phyloP scores from a whole-genome alignment of 2,329 filamentous ascomycete genomes.

The Fusarium camptoceras region DNA sequence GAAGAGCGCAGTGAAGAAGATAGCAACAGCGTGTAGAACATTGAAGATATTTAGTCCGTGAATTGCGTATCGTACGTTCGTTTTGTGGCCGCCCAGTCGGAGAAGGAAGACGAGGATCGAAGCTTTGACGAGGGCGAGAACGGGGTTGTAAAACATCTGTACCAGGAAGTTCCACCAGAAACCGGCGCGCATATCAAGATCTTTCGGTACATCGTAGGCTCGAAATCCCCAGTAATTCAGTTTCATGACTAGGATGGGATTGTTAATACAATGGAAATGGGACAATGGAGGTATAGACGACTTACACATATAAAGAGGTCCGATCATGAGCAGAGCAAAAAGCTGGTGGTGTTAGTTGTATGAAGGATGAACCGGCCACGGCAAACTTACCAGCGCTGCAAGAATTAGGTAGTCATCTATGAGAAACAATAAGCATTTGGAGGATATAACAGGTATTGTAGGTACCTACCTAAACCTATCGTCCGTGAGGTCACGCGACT shows the following conservation, averaged over 20 bases:
- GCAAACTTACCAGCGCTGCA: constrained; percentile 21
- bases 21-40: constrained; percentile 48
- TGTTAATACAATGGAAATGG: fast-evolving
- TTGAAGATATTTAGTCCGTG: constrained; percentile 44
- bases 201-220: constrained; percentile 37
- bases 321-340: constrained; percentile 34
- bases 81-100: constrained; percentile 56
- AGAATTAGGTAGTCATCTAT: constrained; percentile 33
- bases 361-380: fast-evolving
- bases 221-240: constrained; percentile 51
- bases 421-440: background rate
- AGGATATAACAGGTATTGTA: background rate
- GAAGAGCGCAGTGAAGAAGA: constrained; percentile 55
- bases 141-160: constrained; percentile 59
- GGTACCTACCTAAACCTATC: constrained; percentile 40
- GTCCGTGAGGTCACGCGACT: constrained; percentile 46
- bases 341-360: constrained; percentile 11
- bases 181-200: constrained; percentile 35
- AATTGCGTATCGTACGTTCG: constrained; percentile 28
- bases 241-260: constrained; percentile 41
- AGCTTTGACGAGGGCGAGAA: constrained; percentile 58
- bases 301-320: constrained; percentile 36
- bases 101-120: constrained; percentile 59
- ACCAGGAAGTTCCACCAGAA: constrained; percentile 54
- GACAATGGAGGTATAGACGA: fast-evolving